Conservation (phyloP, 352 stramenopile genomes). For the Ochromonadaceae sp. region DNA sequence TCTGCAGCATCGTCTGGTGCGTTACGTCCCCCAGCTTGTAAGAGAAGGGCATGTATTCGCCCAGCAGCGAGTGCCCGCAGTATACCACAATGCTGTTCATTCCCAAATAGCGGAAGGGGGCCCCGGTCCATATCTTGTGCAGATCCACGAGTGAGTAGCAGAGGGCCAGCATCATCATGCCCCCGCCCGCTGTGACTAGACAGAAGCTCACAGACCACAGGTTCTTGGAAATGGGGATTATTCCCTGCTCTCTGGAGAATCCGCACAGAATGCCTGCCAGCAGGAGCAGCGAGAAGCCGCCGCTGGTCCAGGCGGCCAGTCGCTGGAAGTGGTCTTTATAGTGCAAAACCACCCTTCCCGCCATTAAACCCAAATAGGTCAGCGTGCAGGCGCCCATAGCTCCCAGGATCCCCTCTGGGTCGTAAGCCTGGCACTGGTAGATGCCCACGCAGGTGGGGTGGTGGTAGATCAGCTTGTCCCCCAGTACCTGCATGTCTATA, state of each 20-base stretch:
- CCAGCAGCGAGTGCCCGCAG: constrained; percentile 37
- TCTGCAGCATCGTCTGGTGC: not conserved
- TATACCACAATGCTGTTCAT: constrained; percentile 57
- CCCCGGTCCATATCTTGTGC: constrained; percentile 20
- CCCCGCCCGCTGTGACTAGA: constrained; percentile 36
- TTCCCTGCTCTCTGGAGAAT: constrained; percentile 19
- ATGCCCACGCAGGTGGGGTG: constrained; percentile 40
- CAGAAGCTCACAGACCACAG: constrained; percentile 55
- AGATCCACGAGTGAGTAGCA: constrained; percentile 25
- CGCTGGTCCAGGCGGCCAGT: not conserved
- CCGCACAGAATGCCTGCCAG: constrained; percentile 18
- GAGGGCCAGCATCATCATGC: constrained; percentile 28
- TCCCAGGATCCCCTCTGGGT: constrained; percentile 56
- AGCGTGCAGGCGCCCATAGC: constrained; percentile 47
- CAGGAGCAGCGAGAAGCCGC: constrained; percentile 10
- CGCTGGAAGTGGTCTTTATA: not conserved
- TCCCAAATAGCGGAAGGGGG: constrained; percentile 26
- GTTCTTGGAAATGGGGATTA: constrained; percentile 63
- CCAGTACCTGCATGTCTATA: constrained; percentile 47
- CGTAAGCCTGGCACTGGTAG: constrained; percentile 46
- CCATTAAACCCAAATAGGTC: constrained; percentile 46
- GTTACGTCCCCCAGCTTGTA: not conserved
- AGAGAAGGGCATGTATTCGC: constrained; percentile 23
- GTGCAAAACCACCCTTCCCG: constrained; percentile 30
- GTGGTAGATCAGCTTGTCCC: constrained; percentile 42